These are phyloP conservation scores for Effrenium voratum DNA, from an alignment of 73 alveolate species.

Conservation along the genomic window DNA sequence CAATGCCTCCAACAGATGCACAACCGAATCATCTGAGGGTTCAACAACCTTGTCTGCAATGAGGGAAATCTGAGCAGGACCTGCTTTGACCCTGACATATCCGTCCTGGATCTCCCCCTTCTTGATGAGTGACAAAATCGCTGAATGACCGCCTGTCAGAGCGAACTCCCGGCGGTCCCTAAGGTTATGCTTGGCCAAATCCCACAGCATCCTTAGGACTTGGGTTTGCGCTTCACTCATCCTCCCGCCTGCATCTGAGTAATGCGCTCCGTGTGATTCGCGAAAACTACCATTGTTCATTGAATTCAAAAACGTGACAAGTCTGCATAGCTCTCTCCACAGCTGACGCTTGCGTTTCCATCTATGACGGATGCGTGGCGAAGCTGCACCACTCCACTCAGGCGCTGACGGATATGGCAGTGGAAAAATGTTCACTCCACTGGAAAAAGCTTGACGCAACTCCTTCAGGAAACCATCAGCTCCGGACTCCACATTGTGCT, in stretches of 20 bases:
- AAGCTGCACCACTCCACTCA: not conserved
- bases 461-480: not conserved
- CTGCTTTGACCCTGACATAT: not conserved
- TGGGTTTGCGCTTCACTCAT: no score
- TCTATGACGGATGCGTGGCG: not conserved
- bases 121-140: not conserved
- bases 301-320: not conserved
- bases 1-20: not conserved
- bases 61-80: not conserved
- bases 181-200: not conserved
- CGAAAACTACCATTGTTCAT: not conserved
- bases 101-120: not conserved
- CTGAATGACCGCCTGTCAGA: constrained; percentile 17
- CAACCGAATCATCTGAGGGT: constrained; percentile 10
- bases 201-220: not conserved
- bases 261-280: no score
- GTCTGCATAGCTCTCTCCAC: not conserved
- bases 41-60: not conserved
- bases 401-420: not conserved
- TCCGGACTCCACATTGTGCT: not conserved
- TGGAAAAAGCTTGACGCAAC: no score
- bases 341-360: not conserved
- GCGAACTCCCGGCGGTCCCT: not conserved
- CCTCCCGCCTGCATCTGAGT: no score
- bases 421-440: not conserved